Conservation (phyloP, 495 filamentous ascomycete species). For the Trypethelium eluteriae region DNA sequence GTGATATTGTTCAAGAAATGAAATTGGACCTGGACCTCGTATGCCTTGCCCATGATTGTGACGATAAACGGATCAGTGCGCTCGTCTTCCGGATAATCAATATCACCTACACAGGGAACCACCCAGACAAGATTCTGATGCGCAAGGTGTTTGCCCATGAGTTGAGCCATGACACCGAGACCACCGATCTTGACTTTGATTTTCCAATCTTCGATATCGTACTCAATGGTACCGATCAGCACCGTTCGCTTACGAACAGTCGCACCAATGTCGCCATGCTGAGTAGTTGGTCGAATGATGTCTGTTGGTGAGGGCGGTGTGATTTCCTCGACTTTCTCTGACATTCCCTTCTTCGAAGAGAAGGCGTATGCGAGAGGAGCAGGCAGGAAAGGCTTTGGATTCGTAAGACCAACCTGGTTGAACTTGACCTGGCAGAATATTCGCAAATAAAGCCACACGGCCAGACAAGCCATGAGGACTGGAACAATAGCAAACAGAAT, state of each 20-base stretch:
- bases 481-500: conserved; percentile 53
- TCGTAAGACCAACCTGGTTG: conserved; percentile 54
- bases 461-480: conserved; percentile 41
- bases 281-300: background rate
- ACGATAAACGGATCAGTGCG: conserved; percentile 56
- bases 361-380: background rate
- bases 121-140: conserved; percentile 68
- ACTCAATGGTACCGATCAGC: conserved; percentile 65
- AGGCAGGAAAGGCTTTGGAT: conserved; percentile 19
- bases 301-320: background rate
- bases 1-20: conserved; percentile 61
- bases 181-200: conserved; percentile 72
- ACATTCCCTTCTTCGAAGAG: background rate
- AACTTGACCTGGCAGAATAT: conserved; percentile 66
- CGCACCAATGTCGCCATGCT: conserved; percentile 9
- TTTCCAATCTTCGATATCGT: conserved; percentile 63
- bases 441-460: conserved; percentile 54
- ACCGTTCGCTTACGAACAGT: conserved; percentile 43
- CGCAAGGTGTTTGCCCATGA: conserved; percentile 62
- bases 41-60: conserved; percentile 56
- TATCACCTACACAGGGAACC: conserved; percentile 63
- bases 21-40: conserved; percentile 60
- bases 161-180: conserved; percentile 57
- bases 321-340: background rate
- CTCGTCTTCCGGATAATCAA: conserved; percentile 57